Evolutionary conservation across 75 land plant genomes (phyloP).

Genomic region (Sequoia sempervirens): DNA sequence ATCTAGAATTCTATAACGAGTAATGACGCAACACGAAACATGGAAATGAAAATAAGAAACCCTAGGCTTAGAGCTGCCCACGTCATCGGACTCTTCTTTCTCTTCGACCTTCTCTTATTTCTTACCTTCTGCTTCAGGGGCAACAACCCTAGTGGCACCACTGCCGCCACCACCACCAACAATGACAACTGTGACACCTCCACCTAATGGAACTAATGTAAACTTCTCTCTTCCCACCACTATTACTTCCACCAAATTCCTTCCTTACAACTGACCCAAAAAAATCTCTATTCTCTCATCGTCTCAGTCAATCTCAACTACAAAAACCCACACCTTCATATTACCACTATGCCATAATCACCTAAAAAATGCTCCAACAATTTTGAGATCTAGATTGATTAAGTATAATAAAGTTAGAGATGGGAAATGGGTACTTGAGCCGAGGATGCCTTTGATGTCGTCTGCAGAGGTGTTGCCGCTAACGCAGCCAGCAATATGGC

Average conservation of each 20-base stretch:
- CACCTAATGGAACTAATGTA: slow-evolving; percentile 79
- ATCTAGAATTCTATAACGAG: too few species aligned
- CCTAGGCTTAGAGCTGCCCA: not conserved
- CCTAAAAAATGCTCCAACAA: not conserved
- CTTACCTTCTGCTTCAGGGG: slow-evolving; percentile 45
- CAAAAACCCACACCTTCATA: not conserved
- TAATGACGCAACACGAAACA: not conserved
- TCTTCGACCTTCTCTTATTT: slow-evolving; percentile 60
- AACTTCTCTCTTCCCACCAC: slow-evolving; percentile 67
- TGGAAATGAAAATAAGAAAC: not conserved
- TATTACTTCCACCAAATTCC: slow-evolving; percentile 59
- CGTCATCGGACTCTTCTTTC: slow-evolving; percentile 54
- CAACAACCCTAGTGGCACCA: slow-evolving; percentile 36
- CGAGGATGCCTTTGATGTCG: slow-evolving; percentile 56
- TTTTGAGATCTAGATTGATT: too few species aligned
- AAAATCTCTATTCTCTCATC: slow-evolving; percentile 50
- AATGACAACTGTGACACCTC: slow-evolving; percentile 46
- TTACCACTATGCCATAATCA: not conserved
- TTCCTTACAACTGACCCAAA: slow-evolving; percentile 55
- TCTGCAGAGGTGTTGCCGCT: slow-evolving; percentile 56
- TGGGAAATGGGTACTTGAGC: slow-evolving; percentile 40
- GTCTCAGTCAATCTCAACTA: slow-evolving; percentile 73
- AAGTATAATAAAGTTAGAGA: too few species aligned
- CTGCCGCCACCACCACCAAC: slow-evolving; percentile 19
- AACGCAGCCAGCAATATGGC: slow-evolving; percentile 66